Conservation (phyloP, 1,139 yeast genomes). For the Yamadazyma songkhlaensis region DNA sequence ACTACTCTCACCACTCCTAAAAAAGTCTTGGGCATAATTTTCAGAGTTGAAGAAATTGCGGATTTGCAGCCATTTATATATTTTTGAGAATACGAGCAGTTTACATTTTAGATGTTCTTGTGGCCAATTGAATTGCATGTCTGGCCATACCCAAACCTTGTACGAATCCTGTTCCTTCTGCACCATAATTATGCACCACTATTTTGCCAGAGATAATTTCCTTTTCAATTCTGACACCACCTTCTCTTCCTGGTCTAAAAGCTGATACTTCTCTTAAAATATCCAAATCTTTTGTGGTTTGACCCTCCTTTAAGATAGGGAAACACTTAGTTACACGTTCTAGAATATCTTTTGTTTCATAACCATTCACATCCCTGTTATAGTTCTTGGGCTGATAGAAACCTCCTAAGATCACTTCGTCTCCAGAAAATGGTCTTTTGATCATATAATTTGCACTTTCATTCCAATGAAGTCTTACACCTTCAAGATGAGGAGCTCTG, state of each 20-base stretch:
- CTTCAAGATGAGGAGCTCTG: conserved; percentile 53
- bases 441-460: conserved; percentile 56
- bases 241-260: conserved; percentile 61
- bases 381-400: conserved; percentile 57
- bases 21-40: conserved; percentile 5
- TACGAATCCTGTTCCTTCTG: conserved; percentile 76
- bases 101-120: not conserved
- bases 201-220: conserved; percentile 11
- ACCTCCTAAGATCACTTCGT: conserved; percentile 63
- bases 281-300: conserved; percentile 18
- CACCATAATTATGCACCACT: conserved; percentile 66
- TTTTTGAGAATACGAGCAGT: too few relatives aligned
- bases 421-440: conserved; percentile 58
- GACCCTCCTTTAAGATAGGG: conserved; percentile 30
- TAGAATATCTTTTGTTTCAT: conserved; percentile 57
- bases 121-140: conserved; percentile 10
- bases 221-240: conserved; percentile 60
- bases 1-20: conserved; percentile 14
- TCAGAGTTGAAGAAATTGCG: too few relatives aligned
- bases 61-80: too few relatives aligned
- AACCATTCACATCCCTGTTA: conserved; percentile 52
- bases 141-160: conserved; percentile 65
- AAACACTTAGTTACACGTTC: conserved; percentile 44
- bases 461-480: conserved; percentile 49
- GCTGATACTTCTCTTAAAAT: conserved; percentile 61